These are phyloP conservation scores for Powellomyces hirtus DNA, from an alignment of 192 early-diverging fungal genomes.

Conservation along the genomic window DNA sequence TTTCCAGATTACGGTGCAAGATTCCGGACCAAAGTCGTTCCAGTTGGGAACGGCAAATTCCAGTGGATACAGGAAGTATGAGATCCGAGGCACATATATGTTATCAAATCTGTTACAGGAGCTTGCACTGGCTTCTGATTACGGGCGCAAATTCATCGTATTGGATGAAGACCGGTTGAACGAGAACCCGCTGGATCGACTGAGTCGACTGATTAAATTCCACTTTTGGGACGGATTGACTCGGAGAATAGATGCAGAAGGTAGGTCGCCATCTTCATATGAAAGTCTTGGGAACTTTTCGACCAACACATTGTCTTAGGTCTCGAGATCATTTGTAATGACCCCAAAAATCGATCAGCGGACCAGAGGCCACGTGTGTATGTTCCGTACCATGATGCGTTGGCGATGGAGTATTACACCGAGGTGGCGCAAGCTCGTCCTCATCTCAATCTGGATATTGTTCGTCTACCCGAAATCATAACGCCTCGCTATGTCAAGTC, in stretches of 20 bases:
- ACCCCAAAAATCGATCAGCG: slow-evolving; percentile 82
- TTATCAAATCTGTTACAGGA: slow-evolving; percentile 95
- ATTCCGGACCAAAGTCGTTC: slow-evolving; percentile 87
- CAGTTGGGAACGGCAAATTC: slow-evolving; percentile 81
- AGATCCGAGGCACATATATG: slow-evolving; percentile 93
- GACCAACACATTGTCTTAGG: slow-evolving; percentile 36
- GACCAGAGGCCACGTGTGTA: slow-evolving; percentile 87
- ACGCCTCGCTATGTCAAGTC: slow-evolving; percentile 88
- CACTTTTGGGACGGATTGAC: slow-evolving; percentile 98
- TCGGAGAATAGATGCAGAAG: slow-evolving; percentile 55
- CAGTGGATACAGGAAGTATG: slow-evolving; percentile 81
- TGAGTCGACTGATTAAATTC: slow-evolving; percentile 85
- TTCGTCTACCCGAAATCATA: slow-evolving; percentile 79
- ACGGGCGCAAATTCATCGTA: slow-evolving; percentile 82
- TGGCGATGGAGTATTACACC: slow-evolving; percentile 78
- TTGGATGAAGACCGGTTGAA: slow-evolving; percentile 85
- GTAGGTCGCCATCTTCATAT: slow-evolving; percentile 10
- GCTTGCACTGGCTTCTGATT: slow-evolving; percentile 84
- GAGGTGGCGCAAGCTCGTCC: slow-evolving; percentile 60
- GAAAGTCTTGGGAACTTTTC: background rate
- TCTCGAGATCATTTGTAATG: slow-evolving; percentile 84
- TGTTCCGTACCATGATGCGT: slow-evolving; percentile 78
- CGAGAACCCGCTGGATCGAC: slow-evolving; percentile 90
- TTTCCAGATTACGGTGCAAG: slow-evolving; percentile 91
- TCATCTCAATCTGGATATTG: slow-evolving; percentile 75